A percentile compares a stretch with the other conserved stretches of the same genome.
These are phyloP conservation scores for Suillus fuscotomentosus DNA, from an alignment of 768 basidiomycete genomes.

Conservation along the genomic window DNA sequence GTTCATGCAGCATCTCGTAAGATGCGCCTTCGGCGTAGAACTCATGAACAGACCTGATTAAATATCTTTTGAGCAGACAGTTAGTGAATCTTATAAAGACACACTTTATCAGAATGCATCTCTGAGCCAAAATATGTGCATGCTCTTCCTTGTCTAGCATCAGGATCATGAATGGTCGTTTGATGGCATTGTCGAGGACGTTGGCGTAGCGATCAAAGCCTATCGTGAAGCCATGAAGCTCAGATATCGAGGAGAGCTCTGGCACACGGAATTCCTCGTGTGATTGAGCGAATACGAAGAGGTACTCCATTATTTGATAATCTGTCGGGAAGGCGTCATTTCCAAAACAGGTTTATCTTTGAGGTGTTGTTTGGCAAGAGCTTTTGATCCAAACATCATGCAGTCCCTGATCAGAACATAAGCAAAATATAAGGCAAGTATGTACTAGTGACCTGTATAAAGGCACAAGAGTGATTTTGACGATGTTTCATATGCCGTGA, in stretches of 20 bases:
- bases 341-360: constrained; percentile 3
- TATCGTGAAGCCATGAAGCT: constrained; percentile 67
- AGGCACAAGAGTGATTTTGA: background rate
- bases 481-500: background rate
- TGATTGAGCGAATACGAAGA: constrained; percentile 78
- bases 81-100: constrained; percentile 15
- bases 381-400: constrained; percentile 5
- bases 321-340: background rate
- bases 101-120: constrained; percentile 86
- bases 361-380: constrained; percentile 14
- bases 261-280: constrained; percentile 85
- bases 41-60: constrained; percentile 68
- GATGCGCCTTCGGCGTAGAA: constrained; percentile 69
- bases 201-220: constrained; percentile 39
- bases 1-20: constrained; percentile 69
- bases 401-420: background rate
- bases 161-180: constrained; percentile 74
- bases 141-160: constrained; percentile 69
- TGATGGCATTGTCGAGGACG: constrained; percentile 43
- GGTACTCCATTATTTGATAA: constrained; percentile 35
- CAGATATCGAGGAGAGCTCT: constrained; percentile 74
- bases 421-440: too few species aligned
- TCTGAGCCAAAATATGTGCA: constrained; percentile 64
- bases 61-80: background rate
- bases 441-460: too few species aligned